phyloP scores from a whole-genome alignment of 2,329 filamentous ascomycete genomes.

The Xylaria sp. region DNA sequence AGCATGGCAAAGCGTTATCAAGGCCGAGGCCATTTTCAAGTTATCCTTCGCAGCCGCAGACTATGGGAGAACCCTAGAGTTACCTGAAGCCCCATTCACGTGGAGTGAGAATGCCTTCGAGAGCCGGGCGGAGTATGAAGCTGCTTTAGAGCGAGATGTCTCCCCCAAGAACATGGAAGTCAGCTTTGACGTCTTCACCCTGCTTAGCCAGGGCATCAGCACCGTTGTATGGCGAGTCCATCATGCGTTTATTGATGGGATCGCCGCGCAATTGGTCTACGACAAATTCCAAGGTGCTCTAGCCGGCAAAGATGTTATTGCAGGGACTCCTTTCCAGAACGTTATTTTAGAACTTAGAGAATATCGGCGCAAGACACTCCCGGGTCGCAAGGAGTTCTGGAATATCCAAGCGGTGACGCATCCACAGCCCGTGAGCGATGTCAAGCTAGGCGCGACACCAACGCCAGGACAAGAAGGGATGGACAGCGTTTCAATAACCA shows the following conservation, averaged over 20 bases:
- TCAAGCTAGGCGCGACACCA: neutral
- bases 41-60: no score
- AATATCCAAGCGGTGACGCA: neutral
- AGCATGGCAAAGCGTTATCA: no score
- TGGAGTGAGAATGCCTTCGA: no score
- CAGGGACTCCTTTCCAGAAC: neutral
- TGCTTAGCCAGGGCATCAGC: neutral
- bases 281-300: neutral
- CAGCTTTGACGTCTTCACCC: no score
- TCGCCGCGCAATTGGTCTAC: neutral
- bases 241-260: constrained; percentile 18
- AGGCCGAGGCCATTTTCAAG: no score
- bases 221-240: constrained; percentile 16
- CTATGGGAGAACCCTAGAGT: no score
- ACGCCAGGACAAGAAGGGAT: neutral
- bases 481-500: no score
- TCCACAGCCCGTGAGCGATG: neutral
- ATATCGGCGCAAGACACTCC: neutral
- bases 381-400: no score
- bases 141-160: no score
- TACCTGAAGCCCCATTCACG: no score
- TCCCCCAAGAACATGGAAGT: no score
- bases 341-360: neutral
- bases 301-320: neutral
- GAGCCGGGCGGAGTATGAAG: no score